Conservation (phyloP, 352 stramenopile genomes). For the Phytophthora ramorum region DNA sequence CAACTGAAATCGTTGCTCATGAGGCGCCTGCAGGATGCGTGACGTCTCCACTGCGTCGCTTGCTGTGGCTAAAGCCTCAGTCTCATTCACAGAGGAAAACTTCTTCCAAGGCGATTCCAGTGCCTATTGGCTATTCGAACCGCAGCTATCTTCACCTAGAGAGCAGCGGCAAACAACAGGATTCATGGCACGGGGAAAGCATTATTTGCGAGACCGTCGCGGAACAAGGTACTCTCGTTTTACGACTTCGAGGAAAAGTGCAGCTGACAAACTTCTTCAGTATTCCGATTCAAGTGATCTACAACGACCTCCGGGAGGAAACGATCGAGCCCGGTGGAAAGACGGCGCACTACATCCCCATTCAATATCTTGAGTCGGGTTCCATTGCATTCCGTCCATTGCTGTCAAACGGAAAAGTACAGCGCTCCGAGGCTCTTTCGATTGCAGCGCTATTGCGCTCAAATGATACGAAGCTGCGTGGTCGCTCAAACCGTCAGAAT, state of each 20-base stretch:
- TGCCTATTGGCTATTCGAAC: constrained; percentile 90
- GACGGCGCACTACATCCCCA: constrained; percentile 74
- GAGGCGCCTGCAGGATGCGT: constrained; percentile 85
- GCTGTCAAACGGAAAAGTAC: constrained; percentile 63
- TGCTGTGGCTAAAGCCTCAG: constrained; percentile 83
- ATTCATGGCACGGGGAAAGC: constrained; percentile 79
- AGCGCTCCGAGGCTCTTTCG: constrained; percentile 59
- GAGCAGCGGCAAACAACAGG: constrained; percentile 59
- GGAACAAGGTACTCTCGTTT: constrained; percentile 83
- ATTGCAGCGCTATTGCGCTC: constrained; percentile 69
- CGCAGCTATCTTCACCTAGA: constrained; percentile 86
- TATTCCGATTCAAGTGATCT: constrained; percentile 78
- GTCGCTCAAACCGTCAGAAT: constrained; percentile 44
- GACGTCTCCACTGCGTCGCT: constrained; percentile 71
- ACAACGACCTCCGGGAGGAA: constrained; percentile 69
- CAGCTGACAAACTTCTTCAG: constrained; percentile 80
- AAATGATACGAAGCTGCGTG: constrained; percentile 30
- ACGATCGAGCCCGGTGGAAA: constrained; percentile 56
- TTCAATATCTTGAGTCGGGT: constrained; percentile 78
- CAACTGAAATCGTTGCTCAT: constrained; percentile 84
- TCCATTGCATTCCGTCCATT: constrained; percentile 80
- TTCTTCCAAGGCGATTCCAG: constrained; percentile 76
- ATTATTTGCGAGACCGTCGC: constrained; percentile 89
- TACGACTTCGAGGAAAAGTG: constrained; percentile 81
- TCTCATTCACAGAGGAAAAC: constrained; percentile 46